Conservation (phyloP, 2,329 filamentous ascomycete species). For the Neophaeococcomyces mojaviensis region DNA sequence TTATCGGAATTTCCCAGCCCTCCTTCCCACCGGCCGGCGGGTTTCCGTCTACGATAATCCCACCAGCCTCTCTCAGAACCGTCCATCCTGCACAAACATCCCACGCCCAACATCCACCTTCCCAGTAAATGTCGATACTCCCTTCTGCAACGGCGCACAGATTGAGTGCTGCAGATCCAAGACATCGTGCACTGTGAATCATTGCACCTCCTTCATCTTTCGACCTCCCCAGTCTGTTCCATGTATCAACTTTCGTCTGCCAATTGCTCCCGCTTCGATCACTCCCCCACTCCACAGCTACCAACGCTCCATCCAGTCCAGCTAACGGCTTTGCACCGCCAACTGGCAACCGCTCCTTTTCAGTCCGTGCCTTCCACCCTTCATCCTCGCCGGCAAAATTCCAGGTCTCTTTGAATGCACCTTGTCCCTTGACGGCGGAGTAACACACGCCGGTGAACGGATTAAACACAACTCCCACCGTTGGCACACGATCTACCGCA, state of each 20-base stretch:
- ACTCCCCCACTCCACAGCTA: slow-evolving; percentile 56
- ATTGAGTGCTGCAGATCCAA: slow-evolving; percentile 56
- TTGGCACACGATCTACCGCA: slow-evolving; percentile 41
- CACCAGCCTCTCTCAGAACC: slow-evolving; percentile 53
- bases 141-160: slow-evolving; percentile 53
- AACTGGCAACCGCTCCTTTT: slow-evolving; percentile 27
- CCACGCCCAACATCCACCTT: slow-evolving; percentile 60
- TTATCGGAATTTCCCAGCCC: slow-evolving; percentile 46
- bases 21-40: slow-evolving; percentile 34
- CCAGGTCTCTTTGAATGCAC: slow-evolving; percentile 39
- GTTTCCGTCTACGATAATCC: slow-evolving; percentile 52
- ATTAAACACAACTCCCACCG: slow-evolving; percentile 55
- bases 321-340: slow-evolving; percentile 31
- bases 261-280: slow-evolving; percentile 52
- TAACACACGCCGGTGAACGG: slow-evolving; percentile 52
- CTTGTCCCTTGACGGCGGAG: slow-evolving; percentile 48
- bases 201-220: slow-evolving; percentile 52
- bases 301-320: slow-evolving; percentile 44
- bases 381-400: slow-evolving; percentile 18
- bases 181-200: slow-evolving; percentile 51
- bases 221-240: slow-evolving; percentile 39
- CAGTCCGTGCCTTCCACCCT: slow-evolving; percentile 8
- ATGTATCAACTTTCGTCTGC: slow-evolving; percentile 49
- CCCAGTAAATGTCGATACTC: slow-evolving; percentile 56
- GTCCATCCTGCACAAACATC: slow-evolving; percentile 59